Evolutionary conservation across 106 monocot genomes (phyloP).

Genomic region (Hemerocallis citrina): DNA sequence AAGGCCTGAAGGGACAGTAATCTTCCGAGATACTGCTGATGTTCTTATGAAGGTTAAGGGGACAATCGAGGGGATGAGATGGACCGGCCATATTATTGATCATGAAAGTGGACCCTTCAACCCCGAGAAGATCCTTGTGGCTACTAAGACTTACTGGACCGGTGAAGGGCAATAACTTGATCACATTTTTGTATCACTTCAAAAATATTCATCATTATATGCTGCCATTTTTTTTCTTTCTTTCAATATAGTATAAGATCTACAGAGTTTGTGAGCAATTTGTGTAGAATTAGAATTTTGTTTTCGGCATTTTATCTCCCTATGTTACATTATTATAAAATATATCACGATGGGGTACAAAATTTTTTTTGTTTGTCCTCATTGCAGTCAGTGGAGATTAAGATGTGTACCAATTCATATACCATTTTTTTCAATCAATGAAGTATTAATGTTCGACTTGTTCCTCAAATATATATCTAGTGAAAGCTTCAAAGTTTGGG

Average conservation of each 20-base stretch:
- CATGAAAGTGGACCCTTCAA: constrained; percentile 56
- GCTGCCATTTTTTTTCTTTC: too few species aligned
- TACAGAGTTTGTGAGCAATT: not conserved
- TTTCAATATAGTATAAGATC: not conserved
- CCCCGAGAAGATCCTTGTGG: constrained; percentile 50
- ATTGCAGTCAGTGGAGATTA: too few species aligned
- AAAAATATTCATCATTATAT: not conserved
- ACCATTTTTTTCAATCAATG: too few species aligned
- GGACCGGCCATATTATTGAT: constrained; percentile 40
- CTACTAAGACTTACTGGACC: constrained; percentile 55
- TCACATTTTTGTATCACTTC: constrained; percentile 2
- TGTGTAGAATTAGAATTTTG: constrained; percentile 1
- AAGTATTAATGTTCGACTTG: too few species aligned
- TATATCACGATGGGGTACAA: too few species aligned
- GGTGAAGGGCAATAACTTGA: constrained; percentile 15
- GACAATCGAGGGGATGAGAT: constrained; percentile 42
- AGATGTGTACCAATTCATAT: too few species aligned
- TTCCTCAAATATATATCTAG: too few species aligned
- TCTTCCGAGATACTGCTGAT: constrained; percentile 47
- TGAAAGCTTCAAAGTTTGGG: too few species aligned
- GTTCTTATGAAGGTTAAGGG: constrained; percentile 38
- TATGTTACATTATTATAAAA: too few species aligned
- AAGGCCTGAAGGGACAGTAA: constrained; percentile 43
- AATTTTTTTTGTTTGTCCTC: too few species aligned
- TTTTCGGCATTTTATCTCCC: too few species aligned